Evolutionary conservation across 2,329 filamentous ascomycete genomes (phyloP).

Genomic region (Fusarium paranaense): DNA sequence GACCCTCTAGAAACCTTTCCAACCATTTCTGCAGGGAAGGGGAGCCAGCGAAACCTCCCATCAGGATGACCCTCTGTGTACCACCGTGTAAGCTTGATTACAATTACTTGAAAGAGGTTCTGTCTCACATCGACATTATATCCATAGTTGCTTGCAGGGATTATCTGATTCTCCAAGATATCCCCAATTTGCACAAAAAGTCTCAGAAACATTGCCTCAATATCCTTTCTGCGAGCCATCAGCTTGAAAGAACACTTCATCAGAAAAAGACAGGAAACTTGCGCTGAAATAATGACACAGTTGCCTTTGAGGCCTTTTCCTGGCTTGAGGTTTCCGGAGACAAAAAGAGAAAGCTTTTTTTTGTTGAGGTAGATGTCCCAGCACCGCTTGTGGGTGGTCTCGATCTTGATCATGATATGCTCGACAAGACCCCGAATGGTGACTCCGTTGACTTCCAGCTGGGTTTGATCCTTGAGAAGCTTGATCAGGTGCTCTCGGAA

Average conservation of each 20-base stretch:
- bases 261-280: background rate
- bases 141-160: background rate
- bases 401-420: background rate
- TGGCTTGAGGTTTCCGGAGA: background rate
- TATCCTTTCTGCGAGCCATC: background rate
- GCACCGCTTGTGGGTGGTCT: background rate
- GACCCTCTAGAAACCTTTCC: rapidly evolving
- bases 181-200: background rate
- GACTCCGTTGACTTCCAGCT: background rate
- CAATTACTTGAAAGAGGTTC: background rate
- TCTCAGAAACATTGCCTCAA: background rate
- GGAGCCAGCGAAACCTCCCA: conserved; percentile 12
- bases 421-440: background rate
- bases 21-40: background rate
- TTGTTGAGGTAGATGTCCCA: background rate
- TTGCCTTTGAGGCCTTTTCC: background rate
- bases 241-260: background rate
- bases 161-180: background rate
- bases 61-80: background rate
- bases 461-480: background rate
- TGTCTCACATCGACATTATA: background rate
- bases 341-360: background rate
- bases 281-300: background rate
- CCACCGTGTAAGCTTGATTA: background rate
- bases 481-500: background rate